Conservation (phyloP, 805 yeast genomes). For the Kurtzmaniella fragi region DNA sequence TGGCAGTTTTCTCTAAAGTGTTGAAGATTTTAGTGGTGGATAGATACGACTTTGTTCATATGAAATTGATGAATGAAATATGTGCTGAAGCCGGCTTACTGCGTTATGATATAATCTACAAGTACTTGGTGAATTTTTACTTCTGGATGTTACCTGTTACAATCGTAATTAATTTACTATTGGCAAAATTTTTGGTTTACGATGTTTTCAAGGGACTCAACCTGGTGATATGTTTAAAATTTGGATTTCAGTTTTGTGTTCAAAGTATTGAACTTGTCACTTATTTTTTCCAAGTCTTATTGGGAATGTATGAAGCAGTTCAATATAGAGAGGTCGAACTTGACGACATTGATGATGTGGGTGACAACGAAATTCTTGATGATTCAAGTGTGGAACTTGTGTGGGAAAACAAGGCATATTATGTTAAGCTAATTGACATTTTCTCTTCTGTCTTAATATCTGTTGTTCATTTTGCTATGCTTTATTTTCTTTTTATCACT, state of each 20-base stretch:
- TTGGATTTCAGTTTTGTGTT: constrained; percentile 74
- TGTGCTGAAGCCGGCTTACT: constrained; percentile 10
- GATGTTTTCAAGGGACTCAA: constrained; percentile 47
- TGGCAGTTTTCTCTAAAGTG: constrained; percentile 43
- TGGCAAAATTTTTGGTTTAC: constrained; percentile 54
- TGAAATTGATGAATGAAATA: constrained; percentile 22
- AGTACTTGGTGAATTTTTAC: constrained; percentile 33
- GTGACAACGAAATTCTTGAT: constrained; percentile 6
- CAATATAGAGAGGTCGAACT: constrained; percentile 34
- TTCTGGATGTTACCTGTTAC: constrained; percentile 42
- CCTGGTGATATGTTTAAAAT: constrained; percentile 54
- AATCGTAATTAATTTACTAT: constrained; percentile 43
- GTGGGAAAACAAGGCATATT: constrained; percentile 69
- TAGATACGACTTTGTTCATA: constrained; percentile 38
- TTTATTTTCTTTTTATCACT: constrained; percentile 30
- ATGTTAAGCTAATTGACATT: constrained; percentile 54
- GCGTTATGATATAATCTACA: constrained; percentile 22
- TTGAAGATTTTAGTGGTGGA: constrained; percentile 72
- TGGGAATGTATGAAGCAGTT: constrained; percentile 54
- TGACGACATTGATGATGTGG: constrained; percentile 5
- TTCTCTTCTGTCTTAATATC: constrained; percentile 38
- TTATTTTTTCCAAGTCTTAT: constrained; percentile 38
- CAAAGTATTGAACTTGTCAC: constrained; percentile 51
- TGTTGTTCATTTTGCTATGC: constrained; percentile 23
- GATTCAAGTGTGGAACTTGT: constrained; percentile 41